A percentile compares a stretch with the other conserved stretches of the same genome.
These are phyloP conservation scores for Coccinonectria pachysandricola DNA, from an alignment of 2,329 filamentous ascomycete genomes.

Conservation along the genomic window DNA sequence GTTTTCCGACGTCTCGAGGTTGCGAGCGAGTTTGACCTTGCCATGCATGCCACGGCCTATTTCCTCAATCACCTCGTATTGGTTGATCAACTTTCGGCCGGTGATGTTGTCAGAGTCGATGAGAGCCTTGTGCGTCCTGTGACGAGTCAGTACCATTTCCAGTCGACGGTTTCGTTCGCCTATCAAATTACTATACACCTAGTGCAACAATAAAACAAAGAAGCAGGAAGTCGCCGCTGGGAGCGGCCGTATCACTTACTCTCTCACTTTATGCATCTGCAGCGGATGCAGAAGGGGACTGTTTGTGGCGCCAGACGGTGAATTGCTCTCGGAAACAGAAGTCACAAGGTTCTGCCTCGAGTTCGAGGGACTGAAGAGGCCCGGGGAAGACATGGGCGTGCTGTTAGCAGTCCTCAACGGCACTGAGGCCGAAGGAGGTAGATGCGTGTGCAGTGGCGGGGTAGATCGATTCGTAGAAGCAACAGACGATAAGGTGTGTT, in stretches of 20 bases:
- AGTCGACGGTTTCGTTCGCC: background rate
- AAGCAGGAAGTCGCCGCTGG: too few species aligned
- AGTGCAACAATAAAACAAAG: background rate
- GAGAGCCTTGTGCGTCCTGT: conserved; percentile 76
- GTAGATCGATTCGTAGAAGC: conserved; percentile 15
- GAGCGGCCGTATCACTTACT: conserved; percentile 55
- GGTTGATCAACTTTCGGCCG: conserved; percentile 92
- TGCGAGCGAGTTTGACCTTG: conserved; percentile 90
- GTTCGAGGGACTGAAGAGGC: conserved; percentile 46
- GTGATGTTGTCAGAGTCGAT: conserved; percentile 83
- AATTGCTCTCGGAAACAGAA: conserved; percentile 43
- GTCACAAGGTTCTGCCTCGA: conserved; percentile 31
- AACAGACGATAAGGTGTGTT: conserved; percentile 19
- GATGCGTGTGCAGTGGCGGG: conserved; percentile 21
- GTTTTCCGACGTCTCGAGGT: conserved; percentile 62
- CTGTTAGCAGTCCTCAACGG: conserved; percentile 40
- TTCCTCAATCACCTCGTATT: conserved; percentile 95
- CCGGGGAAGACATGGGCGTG: conserved; percentile 51
- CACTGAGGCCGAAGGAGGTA: conserved; percentile 28
- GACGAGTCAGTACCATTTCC: conserved; percentile 7
- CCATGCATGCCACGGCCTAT: conserved; percentile 93
- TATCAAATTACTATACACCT: too few species aligned
- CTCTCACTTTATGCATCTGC: conserved; percentile 64
- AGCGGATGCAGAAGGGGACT: conserved; percentile 60
- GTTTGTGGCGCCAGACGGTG: conserved; percentile 36